Evolutionary conservation across 202 grass and related monocot genomes (phyloP).

Genomic region (Dendrocalamus latiflorus): DNA sequence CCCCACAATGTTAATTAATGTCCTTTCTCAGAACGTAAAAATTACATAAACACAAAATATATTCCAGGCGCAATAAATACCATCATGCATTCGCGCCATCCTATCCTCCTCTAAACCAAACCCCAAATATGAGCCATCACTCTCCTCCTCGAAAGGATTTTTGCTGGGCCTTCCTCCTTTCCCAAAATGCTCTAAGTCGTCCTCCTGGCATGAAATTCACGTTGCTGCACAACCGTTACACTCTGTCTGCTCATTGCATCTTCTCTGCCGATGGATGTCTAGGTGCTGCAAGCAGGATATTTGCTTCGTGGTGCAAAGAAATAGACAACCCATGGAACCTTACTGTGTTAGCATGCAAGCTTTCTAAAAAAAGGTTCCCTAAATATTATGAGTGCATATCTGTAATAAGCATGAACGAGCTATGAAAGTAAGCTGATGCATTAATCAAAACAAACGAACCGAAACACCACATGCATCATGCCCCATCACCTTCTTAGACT

Average conservation of each 20-base stretch:
- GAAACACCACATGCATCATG: neutral
- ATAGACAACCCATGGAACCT: neutral
- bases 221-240: neutral
- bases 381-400: neutral
- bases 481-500: neutral
- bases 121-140: neutral
- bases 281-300: neutral
- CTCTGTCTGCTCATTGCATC: neutral
- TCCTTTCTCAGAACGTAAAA: neutral
- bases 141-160: neutral
- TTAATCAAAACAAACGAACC: neutral
- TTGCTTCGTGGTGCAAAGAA: neutral
- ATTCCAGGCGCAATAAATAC: neutral
- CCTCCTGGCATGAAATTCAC: neutral
- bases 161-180: neutral
- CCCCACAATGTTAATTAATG: neutral
- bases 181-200: neutral
- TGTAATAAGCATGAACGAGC: neutral
- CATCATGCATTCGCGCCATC: neutral
- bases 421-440: neutral
- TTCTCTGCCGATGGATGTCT: neutral
- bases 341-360: neutral
- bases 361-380: neutral
- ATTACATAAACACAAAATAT: neutral
- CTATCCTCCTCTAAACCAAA: constrained; percentile 6